phyloP scores from a whole-genome alignment of 139 green algal genomes.

The Deuterostichococcus epilithicus region DNA sequence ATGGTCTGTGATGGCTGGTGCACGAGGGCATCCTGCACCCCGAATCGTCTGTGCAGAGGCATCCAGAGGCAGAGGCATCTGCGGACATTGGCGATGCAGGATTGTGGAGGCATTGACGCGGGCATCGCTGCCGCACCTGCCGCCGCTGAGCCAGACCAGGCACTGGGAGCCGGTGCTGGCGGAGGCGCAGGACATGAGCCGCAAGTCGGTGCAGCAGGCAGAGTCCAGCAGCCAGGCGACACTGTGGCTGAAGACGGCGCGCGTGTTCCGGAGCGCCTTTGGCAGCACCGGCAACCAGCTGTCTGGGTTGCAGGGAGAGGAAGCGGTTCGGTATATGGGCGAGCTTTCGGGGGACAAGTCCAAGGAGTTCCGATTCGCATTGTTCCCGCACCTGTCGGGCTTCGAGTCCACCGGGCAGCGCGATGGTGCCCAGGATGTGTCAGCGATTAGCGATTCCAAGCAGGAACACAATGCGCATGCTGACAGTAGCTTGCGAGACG shows the following conservation, averaged over 20 bases:
- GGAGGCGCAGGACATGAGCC: background rate
- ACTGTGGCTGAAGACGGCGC: background rate
- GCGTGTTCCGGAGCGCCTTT: background rate
- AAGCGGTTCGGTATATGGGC: background rate
- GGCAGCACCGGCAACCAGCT: background rate
- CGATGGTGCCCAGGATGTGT: background rate
- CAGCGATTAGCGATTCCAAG: no score
- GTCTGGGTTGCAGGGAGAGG: background rate
- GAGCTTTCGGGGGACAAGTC: background rate
- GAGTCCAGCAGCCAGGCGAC: background rate
- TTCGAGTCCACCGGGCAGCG: background rate
- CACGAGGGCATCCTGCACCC: no score
- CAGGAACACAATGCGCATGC: no score
- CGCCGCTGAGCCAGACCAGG: background rate
- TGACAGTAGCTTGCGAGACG: no score
- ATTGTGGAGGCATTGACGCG: slow-evolving; percentile 12
- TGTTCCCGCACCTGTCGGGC: background rate
- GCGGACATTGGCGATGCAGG: no score
- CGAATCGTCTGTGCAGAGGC: background rate
- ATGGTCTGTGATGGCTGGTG: background rate
- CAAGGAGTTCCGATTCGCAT: background rate
- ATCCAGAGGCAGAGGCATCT: no score
- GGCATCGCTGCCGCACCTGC: background rate
- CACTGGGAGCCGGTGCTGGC: background rate
- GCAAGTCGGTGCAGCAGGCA: background rate